Base-by-base conservation (phyloP, 352 stramenopile genomes). In the Aphanomyces astaci region DNA sequence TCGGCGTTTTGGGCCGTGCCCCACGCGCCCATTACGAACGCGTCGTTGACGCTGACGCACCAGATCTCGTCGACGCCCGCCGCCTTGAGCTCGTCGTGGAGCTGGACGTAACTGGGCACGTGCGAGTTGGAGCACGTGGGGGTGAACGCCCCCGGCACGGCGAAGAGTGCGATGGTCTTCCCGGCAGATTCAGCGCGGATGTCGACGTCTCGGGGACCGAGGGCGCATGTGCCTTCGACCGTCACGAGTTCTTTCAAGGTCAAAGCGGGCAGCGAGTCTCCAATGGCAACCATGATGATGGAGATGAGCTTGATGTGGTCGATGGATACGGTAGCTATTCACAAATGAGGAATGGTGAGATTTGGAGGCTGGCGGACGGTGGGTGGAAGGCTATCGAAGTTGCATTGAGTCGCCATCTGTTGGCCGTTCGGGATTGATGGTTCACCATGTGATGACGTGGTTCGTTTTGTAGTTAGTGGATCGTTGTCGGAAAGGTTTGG, bases 61-160 rank as follows among this genome's bases (percentile, higher is more conserved):
- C 56, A 80, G 65, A 81, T 82, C 33, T 92, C 81, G 22, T 78
- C 85, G 17, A 97, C 83, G 74, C 62, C 62, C 4, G 62, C 62
- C 19, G 62, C 43, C 30, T 59, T 33, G 33, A 68, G 40, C 28
- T 57, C 62, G 28, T 57, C 24, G 62, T 68, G 31, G 51, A 46
- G 43, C 17, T 57, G 19, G 2, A 68, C 17, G 51, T 51, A 68
- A 15, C 17, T 45, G 11, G 62, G 43, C 11, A 68, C n/a, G 51
- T 68, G 62, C 33, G 17, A 39, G 22, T 68, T 52, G 51, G 62
- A 68, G 51, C 62, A 68, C 31, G 62, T 51, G 15, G 62, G 62
- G 1, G 62, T 68, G 51, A 68, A 68, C 28, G 62, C 62, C 15
- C 62, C 62, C 9, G 62, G 62, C 2, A 68, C 39, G 5, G n/a